Evolutionary conservation across 768 basidiomycete genomes (phyloP).

Genomic region (Fomitopsis pulvina): DNA sequence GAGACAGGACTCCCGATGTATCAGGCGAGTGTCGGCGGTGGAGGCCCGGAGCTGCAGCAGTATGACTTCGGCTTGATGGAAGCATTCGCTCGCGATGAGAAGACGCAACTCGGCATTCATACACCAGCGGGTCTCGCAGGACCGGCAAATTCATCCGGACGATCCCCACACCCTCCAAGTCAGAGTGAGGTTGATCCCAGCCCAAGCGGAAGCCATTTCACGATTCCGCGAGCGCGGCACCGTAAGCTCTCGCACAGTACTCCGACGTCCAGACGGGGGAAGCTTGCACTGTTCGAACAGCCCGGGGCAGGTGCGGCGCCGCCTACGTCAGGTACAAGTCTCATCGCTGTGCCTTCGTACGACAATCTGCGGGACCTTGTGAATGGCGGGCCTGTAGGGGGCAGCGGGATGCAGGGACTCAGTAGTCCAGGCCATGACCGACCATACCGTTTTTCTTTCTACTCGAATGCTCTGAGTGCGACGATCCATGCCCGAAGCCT

Average conservation of each 20-base stretch:
- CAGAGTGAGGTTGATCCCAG: slow-evolving; percentile 7
- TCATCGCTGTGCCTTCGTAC: slow-evolving; percentile 34
- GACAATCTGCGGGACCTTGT: slow-evolving; percentile 27
- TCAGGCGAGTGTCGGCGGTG: slow-evolving; percentile 40
- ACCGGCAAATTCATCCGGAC: slow-evolving; percentile 1
- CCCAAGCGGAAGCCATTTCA: slow-evolving; percentile 13
- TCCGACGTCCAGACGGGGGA: slow-evolving; percentile 65
- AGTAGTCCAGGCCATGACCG: slow-evolving; percentile 52
- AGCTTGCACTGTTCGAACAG: slow-evolving; percentile 86
- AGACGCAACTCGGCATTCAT: slow-evolving; percentile 51
- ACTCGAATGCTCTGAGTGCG: slow-evolving; percentile 85
- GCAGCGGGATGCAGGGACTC: slow-evolving; percentile 4
- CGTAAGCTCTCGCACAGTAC: slow-evolving; percentile 86
- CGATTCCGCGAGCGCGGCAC: slow-evolving; percentile 46
- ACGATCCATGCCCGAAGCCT: slow-evolving; percentile 94
- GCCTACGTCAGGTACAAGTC: slow-evolving; percentile 28
- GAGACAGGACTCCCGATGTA: slow-evolving; percentile 59
- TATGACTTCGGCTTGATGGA: slow-evolving; percentile 80
- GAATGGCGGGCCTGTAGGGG: not conserved
- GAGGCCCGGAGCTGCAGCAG: slow-evolving; percentile 25
- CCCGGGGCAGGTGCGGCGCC: slow-evolving; percentile 37
- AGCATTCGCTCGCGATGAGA: slow-evolving; percentile 66
- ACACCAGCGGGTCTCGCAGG: slow-evolving; percentile 28
- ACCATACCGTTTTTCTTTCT: slow-evolving; percentile 98
- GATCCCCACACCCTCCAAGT: not conserved